Conservation (phyloP, 495 filamentous ascomycete genomes). For the Pseudomonodictys pantanalensis region DNA sequence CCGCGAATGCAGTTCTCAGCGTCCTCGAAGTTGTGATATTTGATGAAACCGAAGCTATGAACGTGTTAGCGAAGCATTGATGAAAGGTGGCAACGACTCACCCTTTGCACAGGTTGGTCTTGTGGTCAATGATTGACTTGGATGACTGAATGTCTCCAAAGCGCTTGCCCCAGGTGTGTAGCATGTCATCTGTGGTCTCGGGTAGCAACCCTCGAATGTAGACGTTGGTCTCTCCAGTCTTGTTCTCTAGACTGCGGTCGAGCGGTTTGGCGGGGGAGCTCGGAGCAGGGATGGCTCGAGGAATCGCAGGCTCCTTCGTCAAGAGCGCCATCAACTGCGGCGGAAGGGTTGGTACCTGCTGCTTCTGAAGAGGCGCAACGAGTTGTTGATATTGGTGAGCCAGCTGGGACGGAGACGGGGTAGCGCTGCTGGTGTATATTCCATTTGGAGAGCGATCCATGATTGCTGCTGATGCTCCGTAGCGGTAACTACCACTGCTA, state of each 20-base stretch:
- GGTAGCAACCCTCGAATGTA: conserved; percentile 95
- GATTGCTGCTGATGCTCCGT: conserved; percentile 50
- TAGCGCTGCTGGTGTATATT: conserved; percentile 40
- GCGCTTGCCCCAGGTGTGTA: conserved; percentile 74
- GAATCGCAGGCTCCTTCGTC: conserved; percentile 74
- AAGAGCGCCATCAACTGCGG: conserved; percentile 69
- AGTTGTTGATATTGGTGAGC: conserved; percentile 40
- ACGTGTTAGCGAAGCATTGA: conserved; percentile 29
- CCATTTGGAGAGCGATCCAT: conserved; percentile 58
- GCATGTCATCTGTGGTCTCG: conserved; percentile 86
- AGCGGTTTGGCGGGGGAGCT: conserved; percentile 70
- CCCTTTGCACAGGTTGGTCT: conserved; percentile 93
- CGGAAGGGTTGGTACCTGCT: conserved; percentile 55
- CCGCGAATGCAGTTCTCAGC: conserved; percentile 94
- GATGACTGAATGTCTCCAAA: conserved; percentile 90
- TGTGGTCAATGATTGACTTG: conserved; percentile 95
- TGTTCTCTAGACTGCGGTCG: conserved; percentile 88
- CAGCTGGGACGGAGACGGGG: conserved; percentile 63
- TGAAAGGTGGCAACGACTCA: conserved; percentile 43
- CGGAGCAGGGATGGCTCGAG: conserved; percentile 82
- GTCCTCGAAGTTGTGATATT: conserved; percentile 80
- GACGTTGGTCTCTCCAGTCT: conserved; percentile 84
- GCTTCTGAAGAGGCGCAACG: conserved; percentile 49
- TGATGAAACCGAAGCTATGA: conserved; percentile 93
- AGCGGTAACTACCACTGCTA: conserved; percentile 52